Percentiles rank a stretch among this genome's conserved stretches.
phyloP scores from a whole-genome alignment of 1,284 basidiomycete genomes.

The Melampsora larici-populina region DNA sequence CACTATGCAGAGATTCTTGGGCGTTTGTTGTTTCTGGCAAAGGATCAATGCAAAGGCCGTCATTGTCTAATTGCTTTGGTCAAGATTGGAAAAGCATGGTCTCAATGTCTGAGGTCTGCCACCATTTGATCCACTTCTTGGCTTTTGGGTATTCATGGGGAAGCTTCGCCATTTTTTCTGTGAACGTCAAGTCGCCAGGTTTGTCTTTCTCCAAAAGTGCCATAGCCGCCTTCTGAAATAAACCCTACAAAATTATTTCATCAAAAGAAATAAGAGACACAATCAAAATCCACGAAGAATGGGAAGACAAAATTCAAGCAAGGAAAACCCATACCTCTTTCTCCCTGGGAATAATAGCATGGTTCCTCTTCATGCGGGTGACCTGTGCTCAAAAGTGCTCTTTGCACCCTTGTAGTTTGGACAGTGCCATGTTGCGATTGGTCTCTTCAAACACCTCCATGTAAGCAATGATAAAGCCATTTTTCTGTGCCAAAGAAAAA shows the following conservation, averaged over 20 bases:
- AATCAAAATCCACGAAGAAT: neutral
- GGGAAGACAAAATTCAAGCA: neutral
- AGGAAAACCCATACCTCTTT: neutral
- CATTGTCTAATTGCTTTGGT: neutral
- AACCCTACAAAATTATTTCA: neutral
- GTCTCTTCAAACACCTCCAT: neutral
- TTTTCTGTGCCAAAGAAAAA: too few species aligned
- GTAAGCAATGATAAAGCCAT: slow-evolving; percentile 6
- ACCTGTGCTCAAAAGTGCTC: slow-evolving; percentile 7
- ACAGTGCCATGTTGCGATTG: neutral
- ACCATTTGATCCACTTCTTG: slow-evolving; percentile 11
- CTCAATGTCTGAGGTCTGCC: neutral
- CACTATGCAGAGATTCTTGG: neutral
- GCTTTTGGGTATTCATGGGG: neutral
- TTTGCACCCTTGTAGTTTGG: neutral
- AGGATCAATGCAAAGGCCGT: neutral
- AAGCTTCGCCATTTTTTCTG: neutral
- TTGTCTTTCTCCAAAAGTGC: too few species aligned
- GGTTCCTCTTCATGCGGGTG: neutral
- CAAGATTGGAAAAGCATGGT: slow-evolving; percentile 5
- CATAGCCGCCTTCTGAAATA: too few species aligned
- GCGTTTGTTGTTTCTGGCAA: slow-evolving; percentile 8
- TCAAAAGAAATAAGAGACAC: neutral
- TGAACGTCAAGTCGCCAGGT: neutral
- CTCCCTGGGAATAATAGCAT: neutral